Evolutionary conservation across 495 filamentous ascomycete genomes (phyloP).

Genomic region (Pseudotulostoma volvatum): DNA sequence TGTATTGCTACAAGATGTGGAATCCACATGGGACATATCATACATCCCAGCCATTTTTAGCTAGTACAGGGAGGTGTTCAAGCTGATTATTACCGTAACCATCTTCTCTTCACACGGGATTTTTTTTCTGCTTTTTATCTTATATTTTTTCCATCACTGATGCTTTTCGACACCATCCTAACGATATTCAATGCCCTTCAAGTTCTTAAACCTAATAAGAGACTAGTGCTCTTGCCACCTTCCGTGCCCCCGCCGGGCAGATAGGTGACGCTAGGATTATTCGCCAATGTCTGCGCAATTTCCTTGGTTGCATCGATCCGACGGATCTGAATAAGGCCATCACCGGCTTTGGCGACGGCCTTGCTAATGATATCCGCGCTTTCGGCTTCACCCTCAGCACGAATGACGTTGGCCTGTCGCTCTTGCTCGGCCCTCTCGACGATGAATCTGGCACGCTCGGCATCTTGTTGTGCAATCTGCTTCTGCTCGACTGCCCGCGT

Average conservation of each 20-base stretch:
- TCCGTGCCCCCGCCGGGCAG: conserved; percentile 60
- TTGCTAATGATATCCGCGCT: conserved; percentile 85
- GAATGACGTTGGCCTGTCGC: conserved; percentile 93
- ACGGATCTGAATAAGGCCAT: conserved; percentile 86
- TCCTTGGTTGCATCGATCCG: conserved; percentile 94
- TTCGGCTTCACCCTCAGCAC: conserved; percentile 94
- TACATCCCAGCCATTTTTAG: too few species aligned
- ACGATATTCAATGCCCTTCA: too few species aligned
- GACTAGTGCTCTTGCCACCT: conserved; percentile 43
- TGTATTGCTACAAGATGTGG: too few species aligned
- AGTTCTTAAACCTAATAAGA: conserved; percentile 43
- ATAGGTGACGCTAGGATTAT: conserved; percentile 93
- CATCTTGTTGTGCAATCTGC: conserved; percentile 99
- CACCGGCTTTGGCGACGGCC: conserved; percentile 79
- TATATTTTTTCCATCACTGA: background rate
- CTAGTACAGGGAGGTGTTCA: too few species aligned
- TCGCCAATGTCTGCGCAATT: conserved; percentile 77
- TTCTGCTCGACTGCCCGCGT: conserved; percentile 98
- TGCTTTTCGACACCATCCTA: too few species aligned
- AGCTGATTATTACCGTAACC: too few species aligned
- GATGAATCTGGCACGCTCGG: conserved; percentile 91
- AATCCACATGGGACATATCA: too few species aligned
- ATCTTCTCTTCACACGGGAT: too few species aligned
- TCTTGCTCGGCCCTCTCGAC: conserved; percentile 99
- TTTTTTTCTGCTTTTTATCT: conserved; percentile 1